phyloP scores from a whole-genome alignment of 495 filamentous ascomycete genomes.

The Chaetomium tenue region DNA sequence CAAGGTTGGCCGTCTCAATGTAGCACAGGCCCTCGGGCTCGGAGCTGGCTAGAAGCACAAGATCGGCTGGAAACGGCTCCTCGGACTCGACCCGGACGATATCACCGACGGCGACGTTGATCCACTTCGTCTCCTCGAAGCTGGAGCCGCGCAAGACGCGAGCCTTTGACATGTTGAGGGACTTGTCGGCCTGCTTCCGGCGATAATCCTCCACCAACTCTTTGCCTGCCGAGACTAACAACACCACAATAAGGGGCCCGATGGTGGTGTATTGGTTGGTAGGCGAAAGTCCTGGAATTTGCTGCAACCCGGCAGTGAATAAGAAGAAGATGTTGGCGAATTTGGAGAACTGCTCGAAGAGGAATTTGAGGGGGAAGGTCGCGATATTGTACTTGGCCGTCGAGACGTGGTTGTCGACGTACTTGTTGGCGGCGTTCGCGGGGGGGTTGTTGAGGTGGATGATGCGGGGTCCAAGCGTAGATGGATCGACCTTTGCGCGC shows the following conservation, averaged over 20 bases:
- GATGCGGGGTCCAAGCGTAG: conserved; percentile 84
- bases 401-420: conserved; percentile 92
- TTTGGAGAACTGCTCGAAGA: conserved; percentile 98
- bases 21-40: conserved; percentile 98
- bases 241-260: conserved; percentile 82
- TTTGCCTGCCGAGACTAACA: conserved; percentile 91
- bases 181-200: conserved; percentile 79
- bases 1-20: conserved; percentile 97
- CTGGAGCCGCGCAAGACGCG: conserved; percentile 77
- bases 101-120: conserved; percentile 90
- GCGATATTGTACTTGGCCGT: conserved; percentile 96
- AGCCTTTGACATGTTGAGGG: conserved; percentile 85
- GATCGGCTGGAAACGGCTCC: conserved; percentile 91
- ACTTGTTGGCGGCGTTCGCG: conserved; percentile 83
- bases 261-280: conserved; percentile 97
- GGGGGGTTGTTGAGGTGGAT: conserved; percentile 98
- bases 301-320: conserved; percentile 92
- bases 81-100: conserved; percentile 94
- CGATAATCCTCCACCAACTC: conserved; percentile 94
- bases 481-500: conserved; percentile 78
- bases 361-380: conserved; percentile 96
- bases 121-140: conserved; percentile 87
- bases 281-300: conserved; percentile 91
- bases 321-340: conserved; percentile 99
- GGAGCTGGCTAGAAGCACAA: conserved; percentile 88